Evolutionary conservation across 441 rosid species (phyloP), one percentile per base, ranked within the genome.

Genomic region (Gossypium schwendimanii): DNA sequence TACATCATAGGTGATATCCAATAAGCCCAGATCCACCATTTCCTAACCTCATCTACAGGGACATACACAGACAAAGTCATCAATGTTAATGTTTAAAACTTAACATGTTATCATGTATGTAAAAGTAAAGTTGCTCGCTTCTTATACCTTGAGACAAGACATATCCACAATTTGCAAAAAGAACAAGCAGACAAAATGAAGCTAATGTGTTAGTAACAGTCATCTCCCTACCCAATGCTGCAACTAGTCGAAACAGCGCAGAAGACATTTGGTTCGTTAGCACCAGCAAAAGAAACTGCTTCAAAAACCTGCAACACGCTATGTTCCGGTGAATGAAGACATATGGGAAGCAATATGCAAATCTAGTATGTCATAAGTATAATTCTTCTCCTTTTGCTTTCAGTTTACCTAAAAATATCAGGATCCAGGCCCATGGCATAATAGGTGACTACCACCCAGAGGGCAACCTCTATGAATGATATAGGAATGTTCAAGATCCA

Each of bases 1-100:
- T 92, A 92, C 97, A 88, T 92, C 79, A 92, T 0, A 4, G 97
- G 97, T 0, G 96, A 92, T 26, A 77, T 24, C 96, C 94, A 92
- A 61, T 82, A 92, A 60, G 81, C 94, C 97, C 94, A 91, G 36
- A 75, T 75, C 86, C 89, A 80, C 97, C 98, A 92, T 76, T 81
- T 75, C 74, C 83, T 86, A 0, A 89, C 78, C 54, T 81, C 76
- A 33, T 83, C 91, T 89, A 80, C 55, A 20, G 0, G 53, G 12
- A 3, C 63, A 66, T 31, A n/a, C 3, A 66, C 49, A 10, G 36
- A 39, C 41, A 70, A 1, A 4, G 55, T 39, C 33, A 69, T 36
- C 31, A 54, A 69, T 7, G 7, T 36, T 36, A 36, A 54, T 10
- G 7, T 12, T 33, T 12, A 3, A 47, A 66, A n/a, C 17, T 47